Base-by-base conservation (phyloP, 371 early-diverging fungal species). In the Circinella minor region DNA sequence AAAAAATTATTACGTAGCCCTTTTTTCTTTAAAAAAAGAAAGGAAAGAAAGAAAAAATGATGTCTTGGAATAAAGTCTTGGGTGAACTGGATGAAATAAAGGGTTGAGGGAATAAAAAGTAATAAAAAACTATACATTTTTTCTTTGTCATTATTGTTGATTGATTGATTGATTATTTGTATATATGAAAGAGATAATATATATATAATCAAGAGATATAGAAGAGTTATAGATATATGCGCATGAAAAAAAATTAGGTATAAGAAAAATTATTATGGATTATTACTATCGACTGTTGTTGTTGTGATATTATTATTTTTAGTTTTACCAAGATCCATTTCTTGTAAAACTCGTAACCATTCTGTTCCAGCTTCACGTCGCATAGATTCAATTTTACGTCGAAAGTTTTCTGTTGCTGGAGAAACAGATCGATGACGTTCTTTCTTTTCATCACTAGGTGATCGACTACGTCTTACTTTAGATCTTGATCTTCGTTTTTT, bases 311-410 rank as follows among this genome's bases (percentile, higher is more conserved):
- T 55, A 39, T n/a, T 66, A 13, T 37, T 63, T 65, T 68, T 48
- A 49, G 55, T 61, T 11, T 73, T 65, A 8, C 74, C 78, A 43
- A 78, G 67, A 15, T 87, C 81, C 85, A 88, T 86, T 73, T 89
- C 90, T 37, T 85, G 83, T 43, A 88, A 70, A 1, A 89, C 88
- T 51, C 85, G 81, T 36, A 90, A 72, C 90, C 90, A 90, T 63
- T 83, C 88, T 39, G 81, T 80, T 4, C 90, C 90, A 1, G 89
- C 88, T 72, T 90, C 89, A 47, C 74, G 83, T 18, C 86, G 81
- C 81, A 90, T 87, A 17, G 86, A 83, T 65, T 90, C 88, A 55
- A 90, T 86, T 63, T 78, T 78, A 14, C 80, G 77, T 68, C 87
- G 76, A 69, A 85, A 86, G 0, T 73, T 81, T 27, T 66, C 63